Evolutionary conservation across 495 filamentous ascomycete genomes (phyloP).

Genomic region (Daldinia bambusicola): DNA sequence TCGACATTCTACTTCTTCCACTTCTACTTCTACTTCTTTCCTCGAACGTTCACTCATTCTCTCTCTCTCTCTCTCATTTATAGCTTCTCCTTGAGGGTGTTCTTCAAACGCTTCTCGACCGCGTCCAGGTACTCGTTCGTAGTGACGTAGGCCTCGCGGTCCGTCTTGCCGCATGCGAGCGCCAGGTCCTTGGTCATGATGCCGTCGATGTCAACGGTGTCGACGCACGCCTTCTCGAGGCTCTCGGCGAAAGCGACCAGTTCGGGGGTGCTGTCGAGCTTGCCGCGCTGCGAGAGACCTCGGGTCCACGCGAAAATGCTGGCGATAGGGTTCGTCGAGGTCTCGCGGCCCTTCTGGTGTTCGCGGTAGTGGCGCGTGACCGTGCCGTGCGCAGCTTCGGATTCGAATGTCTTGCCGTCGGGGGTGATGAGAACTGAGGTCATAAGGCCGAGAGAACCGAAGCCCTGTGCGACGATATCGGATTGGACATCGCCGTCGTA

Average conservation of each 20-base stretch:
- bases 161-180: conserved; percentile 86
- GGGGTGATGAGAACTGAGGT: conserved; percentile 96
- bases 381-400: conserved; percentile 97
- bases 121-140: conserved; percentile 89
- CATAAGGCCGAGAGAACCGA: conserved; percentile 98
- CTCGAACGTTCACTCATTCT: conserved; percentile 12
- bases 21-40: too few species aligned
- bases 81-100: conserved; percentile 63
- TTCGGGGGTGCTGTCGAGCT: conserved; percentile 88
- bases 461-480: conserved; percentile 97
- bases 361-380: conserved; percentile 98
- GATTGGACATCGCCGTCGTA: conserved; percentile 99
- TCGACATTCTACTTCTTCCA: background rate
- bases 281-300: conserved; percentile 89
- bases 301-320: conserved; percentile 99
- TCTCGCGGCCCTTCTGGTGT: conserved; percentile 96
- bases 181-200: conserved; percentile 99
- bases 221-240: conserved; percentile 92
- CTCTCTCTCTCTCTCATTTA: conserved; percentile 34
- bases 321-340: conserved; percentile 98
- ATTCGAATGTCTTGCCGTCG: conserved; percentile 93
- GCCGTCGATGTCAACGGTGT: conserved; percentile 90
- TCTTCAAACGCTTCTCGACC: conserved; percentile 86
- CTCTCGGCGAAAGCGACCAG: conserved; percentile 87
- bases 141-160: conserved; percentile 83